Percentiles rank a stretch among this genome's conserved stretches.
phyloP scores from a whole-genome alignment of 805 yeast species.

The Candida nemodendra region DNA sequence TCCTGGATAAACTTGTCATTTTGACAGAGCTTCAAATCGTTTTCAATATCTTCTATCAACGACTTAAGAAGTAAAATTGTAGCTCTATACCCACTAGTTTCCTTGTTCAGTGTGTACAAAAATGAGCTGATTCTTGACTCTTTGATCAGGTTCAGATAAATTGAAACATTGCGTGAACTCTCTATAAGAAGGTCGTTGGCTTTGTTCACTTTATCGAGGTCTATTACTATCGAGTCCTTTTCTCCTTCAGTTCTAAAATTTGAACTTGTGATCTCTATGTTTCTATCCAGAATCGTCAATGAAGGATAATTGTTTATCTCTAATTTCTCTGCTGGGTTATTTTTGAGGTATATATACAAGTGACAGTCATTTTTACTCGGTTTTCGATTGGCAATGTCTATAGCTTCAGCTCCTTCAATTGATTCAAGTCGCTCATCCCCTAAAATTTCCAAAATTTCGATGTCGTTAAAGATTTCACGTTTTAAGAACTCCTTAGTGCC shows the following conservation, averaged over 20 bases:
- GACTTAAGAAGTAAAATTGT: constrained; percentile 23
- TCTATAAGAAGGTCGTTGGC: constrained; percentile 31
- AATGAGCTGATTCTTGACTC: constrained; percentile 29
- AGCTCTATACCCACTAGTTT: constrained; percentile 33
- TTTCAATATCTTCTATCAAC: constrained; percentile 25
- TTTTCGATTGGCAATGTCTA: neutral
- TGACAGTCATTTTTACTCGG: constrained; percentile 22
- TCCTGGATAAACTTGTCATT: constrained; percentile 12
- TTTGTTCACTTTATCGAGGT: constrained; percentile 24
- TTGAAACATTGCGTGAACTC: constrained; percentile 26
- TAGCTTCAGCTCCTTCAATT: neutral
- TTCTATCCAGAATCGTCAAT: constrained; percentile 22
- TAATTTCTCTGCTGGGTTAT: constrained; percentile 19
- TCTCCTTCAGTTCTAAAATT: constrained; percentile 13
- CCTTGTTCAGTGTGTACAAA: constrained; percentile 26
- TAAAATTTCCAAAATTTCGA: constrained; percentile 30
- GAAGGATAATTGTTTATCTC: constrained; percentile 29
- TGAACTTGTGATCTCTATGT: constrained; percentile 12
- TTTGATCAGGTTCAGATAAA: constrained; percentile 27
- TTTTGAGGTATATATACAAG: constrained; percentile 29
- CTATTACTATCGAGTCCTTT: constrained; percentile 17
- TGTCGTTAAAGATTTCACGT: constrained; percentile 28
- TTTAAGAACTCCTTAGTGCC: constrained; percentile 13
- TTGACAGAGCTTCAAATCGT: constrained; percentile 11
- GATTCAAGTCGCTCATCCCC: neutral